Base-by-base conservation (phyloP, 139 green algal species). In the Nannochloris sp. region DNA sequence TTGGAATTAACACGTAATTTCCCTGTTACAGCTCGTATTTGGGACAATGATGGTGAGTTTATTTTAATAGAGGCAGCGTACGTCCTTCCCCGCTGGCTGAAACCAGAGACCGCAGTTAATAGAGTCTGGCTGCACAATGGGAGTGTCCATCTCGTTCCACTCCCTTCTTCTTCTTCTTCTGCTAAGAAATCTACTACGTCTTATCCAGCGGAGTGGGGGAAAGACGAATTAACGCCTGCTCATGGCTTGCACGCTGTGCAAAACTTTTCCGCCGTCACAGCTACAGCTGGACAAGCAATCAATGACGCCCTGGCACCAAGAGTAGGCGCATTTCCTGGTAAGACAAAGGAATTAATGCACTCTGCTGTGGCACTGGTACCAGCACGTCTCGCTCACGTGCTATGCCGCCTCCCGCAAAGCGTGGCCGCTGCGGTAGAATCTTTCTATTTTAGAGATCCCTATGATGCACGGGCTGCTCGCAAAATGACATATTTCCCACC, bases 21-120 rank as follows among this genome's bases (percentile, higher is more conserved):
- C 23, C 74, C 72, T 30, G 34, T 82, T 15, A 70, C 33, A 15
- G 71, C 64, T 12, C 58, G 81, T 37, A 67, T 90, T 32, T 96
- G 87, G 84, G 93, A 98, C 72, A 87, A 90, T 46, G 93, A 98
- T 63, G 93, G 93, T 4, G 83, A 98, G 46, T 98, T 98, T 66
- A 58, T 97, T 59, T 80, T 98, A 9, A 96, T 98, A 30, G 93
- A 98, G 78, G 81, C 84, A n/a, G 92, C 92, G 1, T 89, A 92
- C 47, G 54, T 65, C 0, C 70, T 98, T 61, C 92, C 93, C 0
- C 71, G 78, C 23, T 92, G 87, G 85, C 68, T 90, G 2, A 89
- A 85, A 60, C 87, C 87, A 3, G 83, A 92, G 39, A 78, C 57
- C 1, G 68, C 62, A 0, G 56, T 54, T 44, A 84, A 90, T 77